Base-by-base conservation (phyloP, 2,329 filamentous ascomycete genomes). In the Intubia oerlemansii region DNA sequence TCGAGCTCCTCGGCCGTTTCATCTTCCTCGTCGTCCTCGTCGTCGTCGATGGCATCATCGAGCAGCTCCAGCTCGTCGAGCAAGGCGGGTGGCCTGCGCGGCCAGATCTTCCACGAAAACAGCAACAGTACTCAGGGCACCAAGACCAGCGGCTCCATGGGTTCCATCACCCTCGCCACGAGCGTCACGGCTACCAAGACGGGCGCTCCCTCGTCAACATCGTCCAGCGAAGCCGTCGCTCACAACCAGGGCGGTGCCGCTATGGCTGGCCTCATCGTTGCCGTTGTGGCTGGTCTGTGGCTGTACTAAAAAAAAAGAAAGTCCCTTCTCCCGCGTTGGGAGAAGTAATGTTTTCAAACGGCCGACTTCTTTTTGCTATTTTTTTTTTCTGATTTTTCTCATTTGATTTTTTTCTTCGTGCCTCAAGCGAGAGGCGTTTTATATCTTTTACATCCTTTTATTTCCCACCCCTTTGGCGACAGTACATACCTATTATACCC, bases 51-150 rank as follows among this genome's bases (percentile, higher is more conserved):
- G n/a, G 32, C 37, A 10, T 29, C 39, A 27, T 37, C 34, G 3
- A 26, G 25, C 22, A 15, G 13, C 23, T 22, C 17, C 5, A 14
- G 10, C 17, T 14, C 9, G 24, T 26, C 32, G 12, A 28, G 46
- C 10, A 34, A 22, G 20, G 40, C 31, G 14, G 29, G 37, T 10
- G 48, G 44, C n/a, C 40, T 49, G 22, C 35, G 42, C 32, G 55
- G 54, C 10, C 61, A 56, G 39, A 52, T 68, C 38, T 68, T 67
- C 52, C 58, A 59, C 32, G 59, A 67, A 48, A 61, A 62, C 36
- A 32, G 38, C n/a, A 41, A 39, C 5, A 39, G 34, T 24, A 36
- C 39, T 9, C 4, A 10, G n/a, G 10, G 10, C 19, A 23, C 29
- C 8, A 24, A 18, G 9, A 14, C 24, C 10, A n/a, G 20, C n/a